Conservation (phyloP, 768 basidiomycete genomes). For the Termitomyces sp. region DNA sequence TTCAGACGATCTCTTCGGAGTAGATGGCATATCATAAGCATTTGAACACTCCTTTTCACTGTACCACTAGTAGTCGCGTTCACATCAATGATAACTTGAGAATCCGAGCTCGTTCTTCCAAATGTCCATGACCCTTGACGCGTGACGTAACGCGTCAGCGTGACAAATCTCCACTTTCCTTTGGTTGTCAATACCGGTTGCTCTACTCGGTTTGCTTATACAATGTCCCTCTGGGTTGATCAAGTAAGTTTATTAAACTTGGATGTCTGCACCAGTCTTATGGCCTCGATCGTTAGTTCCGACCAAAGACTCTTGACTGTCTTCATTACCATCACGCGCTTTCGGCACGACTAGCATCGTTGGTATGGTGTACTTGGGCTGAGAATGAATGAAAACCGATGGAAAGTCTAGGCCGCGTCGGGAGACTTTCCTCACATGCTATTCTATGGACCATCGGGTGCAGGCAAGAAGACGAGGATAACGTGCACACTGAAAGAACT, state of each 20-base stretch:
- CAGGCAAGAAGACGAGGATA: slow-evolving; percentile 97
- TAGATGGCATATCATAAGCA: not conserved
- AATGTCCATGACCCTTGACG: not conserved
- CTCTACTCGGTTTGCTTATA: not conserved
- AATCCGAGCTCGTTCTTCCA: not conserved
- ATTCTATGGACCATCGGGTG: slow-evolving; percentile 95
- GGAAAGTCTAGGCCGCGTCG: slow-evolving; percentile 57
- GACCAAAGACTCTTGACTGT: slow-evolving; percentile 77
- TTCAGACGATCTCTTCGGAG: slow-evolving; percentile 9
- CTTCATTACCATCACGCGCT: slow-evolving; percentile 86
- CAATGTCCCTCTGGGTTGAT: slow-evolving; percentile 71
- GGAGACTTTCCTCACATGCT: slow-evolving; percentile 98
- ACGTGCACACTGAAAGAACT: slow-evolving; percentile 83
- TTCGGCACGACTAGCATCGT: slow-evolving; percentile 71
- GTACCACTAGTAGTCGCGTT: not conserved
- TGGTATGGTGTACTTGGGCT: slow-evolving; percentile 40
- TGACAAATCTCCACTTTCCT: not conserved
- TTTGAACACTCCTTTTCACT: not conserved
- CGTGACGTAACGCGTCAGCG: slow-evolving; percentile 17
- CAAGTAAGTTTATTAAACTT: slow-evolving; percentile 28
- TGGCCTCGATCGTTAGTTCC: slow-evolving; percentile 48
- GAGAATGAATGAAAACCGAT: not conserved
- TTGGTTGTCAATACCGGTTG: not conserved
- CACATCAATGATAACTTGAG: not conserved
- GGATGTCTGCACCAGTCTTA: not conserved